Percentiles rank a stretch among this genome's conserved stretches.
These are phyloP conservation scores for Diaporthe ampelina DNA, from an alignment of 2,329 filamentous ascomycete genomes.

Conservation along the genomic window DNA sequence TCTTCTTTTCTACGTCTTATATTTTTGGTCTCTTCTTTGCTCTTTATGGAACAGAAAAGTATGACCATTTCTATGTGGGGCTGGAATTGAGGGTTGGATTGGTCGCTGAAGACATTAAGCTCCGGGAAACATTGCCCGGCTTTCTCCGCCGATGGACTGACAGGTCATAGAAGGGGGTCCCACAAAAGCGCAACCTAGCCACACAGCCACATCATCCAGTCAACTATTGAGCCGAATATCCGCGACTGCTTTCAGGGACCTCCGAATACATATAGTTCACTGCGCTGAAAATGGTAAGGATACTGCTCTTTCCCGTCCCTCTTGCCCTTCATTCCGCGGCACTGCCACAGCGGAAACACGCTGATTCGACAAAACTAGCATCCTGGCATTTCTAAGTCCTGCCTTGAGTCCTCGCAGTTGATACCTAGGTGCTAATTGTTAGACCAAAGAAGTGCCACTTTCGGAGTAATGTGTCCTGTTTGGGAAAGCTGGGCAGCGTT, in stretches of 20 bases:
- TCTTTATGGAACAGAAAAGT: too few relatives aligned
- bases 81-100: background rate
- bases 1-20: too few relatives aligned
- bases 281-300: background rate
- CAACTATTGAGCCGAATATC: background rate
- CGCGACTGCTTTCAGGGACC: background rate
- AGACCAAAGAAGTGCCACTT: too few relatives aligned
- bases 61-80: background rate
- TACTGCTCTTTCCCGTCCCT: background rate
- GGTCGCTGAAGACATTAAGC: too few relatives aligned
- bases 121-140: background rate
- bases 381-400: too few relatives aligned
- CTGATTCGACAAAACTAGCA: too few relatives aligned
- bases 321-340: background rate
- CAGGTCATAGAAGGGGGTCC: background rate
- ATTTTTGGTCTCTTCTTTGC: too few relatives aligned
- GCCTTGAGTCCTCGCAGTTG: too few relatives aligned
- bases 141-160: background rate
- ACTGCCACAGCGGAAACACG: background rate
- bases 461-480: background rate
- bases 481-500: background rate
- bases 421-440: background rate
- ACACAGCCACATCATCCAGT: background rate
- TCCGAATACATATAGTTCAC: background rate
- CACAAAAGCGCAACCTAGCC: background rate